These are phyloP conservation scores for Pichia californica DNA, from an alignment of 805 yeast species.

Conservation along the genomic window DNA sequence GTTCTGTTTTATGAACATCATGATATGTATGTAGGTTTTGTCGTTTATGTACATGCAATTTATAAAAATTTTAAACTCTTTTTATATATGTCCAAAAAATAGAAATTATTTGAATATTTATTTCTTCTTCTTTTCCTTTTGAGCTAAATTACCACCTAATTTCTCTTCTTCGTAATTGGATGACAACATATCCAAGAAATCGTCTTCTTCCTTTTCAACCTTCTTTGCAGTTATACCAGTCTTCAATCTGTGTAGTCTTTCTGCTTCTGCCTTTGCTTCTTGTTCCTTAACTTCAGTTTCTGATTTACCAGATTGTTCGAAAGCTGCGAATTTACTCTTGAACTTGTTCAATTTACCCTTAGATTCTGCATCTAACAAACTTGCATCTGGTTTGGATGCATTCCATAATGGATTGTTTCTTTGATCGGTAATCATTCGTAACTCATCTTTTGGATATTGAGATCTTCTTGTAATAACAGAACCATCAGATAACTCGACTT, in stretches of 20 bases:
- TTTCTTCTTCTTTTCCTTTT: slow-evolving; percentile 26
- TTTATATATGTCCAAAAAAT: slow-evolving; percentile 6
- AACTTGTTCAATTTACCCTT: slow-evolving; percentile 75
- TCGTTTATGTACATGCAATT: slow-evolving; percentile 1
- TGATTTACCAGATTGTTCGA: slow-evolving; percentile 33
- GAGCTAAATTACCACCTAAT: slow-evolving; percentile 31
- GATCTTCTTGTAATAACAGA: slow-evolving; percentile 79
- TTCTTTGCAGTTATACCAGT: slow-evolving; percentile 23
- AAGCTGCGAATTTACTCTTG: slow-evolving; percentile 57
- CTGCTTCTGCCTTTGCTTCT: slow-evolving; percentile 23
- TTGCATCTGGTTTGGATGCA: slow-evolving; percentile 72
- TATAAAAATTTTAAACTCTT: too few species aligned
- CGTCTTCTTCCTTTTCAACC: slow-evolving; percentile 20
- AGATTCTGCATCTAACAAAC: slow-evolving; percentile 71
- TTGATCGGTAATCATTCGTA: slow-evolving; percentile 82
- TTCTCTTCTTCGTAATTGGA: slow-evolving; percentile 31
- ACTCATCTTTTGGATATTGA: slow-evolving; percentile 81
- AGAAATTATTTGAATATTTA: too few species aligned
- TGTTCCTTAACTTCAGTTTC: slow-evolving; percentile 23
- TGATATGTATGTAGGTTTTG: neutral
- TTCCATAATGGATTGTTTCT: slow-evolving; percentile 87
- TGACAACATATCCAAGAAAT: slow-evolving; percentile 56
- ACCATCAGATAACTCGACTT: slow-evolving; percentile 91
- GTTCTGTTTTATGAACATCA: neutral
- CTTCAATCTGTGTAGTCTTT: slow-evolving; percentile 24